Evolutionary conservation across 176 grass and related monocot species (phyloP).

Genomic region (sorghum (Sorghum bicolor)): DNA sequence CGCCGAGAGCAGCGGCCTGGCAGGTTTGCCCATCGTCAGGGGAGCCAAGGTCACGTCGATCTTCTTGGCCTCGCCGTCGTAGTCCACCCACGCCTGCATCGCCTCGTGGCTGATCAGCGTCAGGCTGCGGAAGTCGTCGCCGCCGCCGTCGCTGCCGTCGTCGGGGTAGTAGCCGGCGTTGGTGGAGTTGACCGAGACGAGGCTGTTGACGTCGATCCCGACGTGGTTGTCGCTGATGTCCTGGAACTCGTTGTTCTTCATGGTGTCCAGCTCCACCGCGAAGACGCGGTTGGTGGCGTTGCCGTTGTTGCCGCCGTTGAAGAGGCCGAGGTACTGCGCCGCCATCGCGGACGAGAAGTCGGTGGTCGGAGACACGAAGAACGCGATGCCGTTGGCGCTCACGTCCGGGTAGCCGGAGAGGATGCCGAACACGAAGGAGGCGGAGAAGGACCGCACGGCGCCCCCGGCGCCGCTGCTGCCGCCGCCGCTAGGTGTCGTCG

Average conservation of each 20-base stretch:
- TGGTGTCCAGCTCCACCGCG: conserved; percentile 39
- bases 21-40: conserved; percentile 8
- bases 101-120: neutral
- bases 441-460: conserved; percentile 31
- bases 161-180: neutral
- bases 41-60: conserved; percentile 33
- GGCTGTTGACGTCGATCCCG: conserved; percentile 38
- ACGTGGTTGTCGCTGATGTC: conserved; percentile 46
- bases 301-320: neutral
- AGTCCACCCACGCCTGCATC: conserved; percentile 40
- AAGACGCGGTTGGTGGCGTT: conserved; percentile 12
- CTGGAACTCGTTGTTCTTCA: neutral
- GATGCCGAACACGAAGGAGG: conserved; percentile 41
- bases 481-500: neutral
- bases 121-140: neutral
- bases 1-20: conserved; percentile 3
- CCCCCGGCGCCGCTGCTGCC: neutral
- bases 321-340: conserved; percentile 34
- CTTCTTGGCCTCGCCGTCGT: neutral
- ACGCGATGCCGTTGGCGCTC: conserved; percentile 27
- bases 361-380: conserved; percentile 16
- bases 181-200: neutral
- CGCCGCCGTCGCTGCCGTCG: neutral
- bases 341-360: neutral
- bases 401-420: neutral